Conservation (phyloP, 352 stramenopile genomes). For the Globisporangium mamillatum region DNA sequence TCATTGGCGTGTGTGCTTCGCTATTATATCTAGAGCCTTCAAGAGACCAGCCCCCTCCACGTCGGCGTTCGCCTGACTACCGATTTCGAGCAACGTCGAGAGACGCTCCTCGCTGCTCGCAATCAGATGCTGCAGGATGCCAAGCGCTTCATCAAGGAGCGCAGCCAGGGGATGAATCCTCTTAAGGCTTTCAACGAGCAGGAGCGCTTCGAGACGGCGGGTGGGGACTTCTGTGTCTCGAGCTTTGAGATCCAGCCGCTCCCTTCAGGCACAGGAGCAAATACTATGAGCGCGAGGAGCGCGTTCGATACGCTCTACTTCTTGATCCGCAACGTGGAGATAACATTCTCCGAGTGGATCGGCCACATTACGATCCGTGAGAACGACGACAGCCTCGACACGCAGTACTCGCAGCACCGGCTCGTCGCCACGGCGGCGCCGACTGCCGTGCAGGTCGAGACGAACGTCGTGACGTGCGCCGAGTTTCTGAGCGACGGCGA, state of each 20-base stretch:
- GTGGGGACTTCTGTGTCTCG: conserved; percentile 38
- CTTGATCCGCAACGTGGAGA: conserved; percentile 47
- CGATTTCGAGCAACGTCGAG: conserved; percentile 23
- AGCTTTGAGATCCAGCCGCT: conserved; percentile 46
- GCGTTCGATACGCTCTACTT: conserved; percentile 38
- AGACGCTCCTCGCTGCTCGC: conserved; percentile 24
- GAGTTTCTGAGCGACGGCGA: conserved; percentile 7
- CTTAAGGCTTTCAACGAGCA: background rate
- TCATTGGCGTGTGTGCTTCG: background rate
- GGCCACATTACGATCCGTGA: conserved; percentile 14
- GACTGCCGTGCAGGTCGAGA: conserved; percentile 3
- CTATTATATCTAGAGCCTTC: conserved; percentile 1
- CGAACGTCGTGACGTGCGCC: conserved; percentile 6
- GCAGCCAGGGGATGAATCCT: conserved; percentile 20
- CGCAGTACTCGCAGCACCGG: conserved; percentile 1
- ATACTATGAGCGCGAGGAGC: conserved; percentile 25
- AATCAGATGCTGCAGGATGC: conserved; percentile 26
- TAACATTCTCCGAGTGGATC: conserved; percentile 48
- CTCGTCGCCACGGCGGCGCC: conserved; percentile 3
- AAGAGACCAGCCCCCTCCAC: conserved; percentile 1
- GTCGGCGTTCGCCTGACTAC: conserved; percentile 26
- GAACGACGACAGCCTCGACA: conserved; percentile 12
- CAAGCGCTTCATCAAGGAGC: conserved; percentile 31
- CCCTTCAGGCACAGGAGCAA: background rate
- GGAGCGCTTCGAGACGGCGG: conserved; percentile 20